Evolutionary conservation across 441 rosid species (phyloP).

Genomic region (Populus hybrid): DNA sequence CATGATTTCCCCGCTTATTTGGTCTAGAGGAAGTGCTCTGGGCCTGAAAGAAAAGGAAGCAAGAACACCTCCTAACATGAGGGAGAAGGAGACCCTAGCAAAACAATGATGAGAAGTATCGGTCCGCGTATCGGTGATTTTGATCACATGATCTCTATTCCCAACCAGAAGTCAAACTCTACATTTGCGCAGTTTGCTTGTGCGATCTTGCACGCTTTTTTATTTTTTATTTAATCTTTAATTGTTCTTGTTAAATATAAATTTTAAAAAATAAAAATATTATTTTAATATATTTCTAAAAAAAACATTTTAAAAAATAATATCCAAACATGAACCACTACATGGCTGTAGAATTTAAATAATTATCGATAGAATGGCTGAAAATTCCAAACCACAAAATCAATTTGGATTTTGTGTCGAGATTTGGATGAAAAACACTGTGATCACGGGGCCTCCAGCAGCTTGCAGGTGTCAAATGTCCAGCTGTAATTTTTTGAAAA

Average conservation of each 20-base stretch:
- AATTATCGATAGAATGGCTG: not conserved
- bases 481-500: not conserved
- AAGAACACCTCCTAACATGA: not conserved
- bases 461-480: not conserved
- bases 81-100: not conserved
- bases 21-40: not conserved
- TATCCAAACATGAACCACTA: too few species aligned
- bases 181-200: too few species aligned
- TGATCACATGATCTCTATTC: not conserved
- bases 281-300: too few species aligned
- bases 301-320: too few species aligned
- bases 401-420: not conserved
- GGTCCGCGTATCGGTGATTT: not conserved
- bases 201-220: too few species aligned
- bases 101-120: not conserved
- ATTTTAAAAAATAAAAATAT: too few species aligned
- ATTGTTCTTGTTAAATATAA: too few species aligned
- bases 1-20: not conserved
- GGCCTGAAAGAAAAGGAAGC: not conserved
- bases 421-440: not conserved
- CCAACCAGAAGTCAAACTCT: not conserved
- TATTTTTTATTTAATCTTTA: too few species aligned
- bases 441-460: not conserved
- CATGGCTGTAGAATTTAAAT: too few species aligned
- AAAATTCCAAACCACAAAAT: not conserved